Conservation (phyloP, 2,329 filamentous ascomycete species). For the Hypomyces perniciosus region DNA sequence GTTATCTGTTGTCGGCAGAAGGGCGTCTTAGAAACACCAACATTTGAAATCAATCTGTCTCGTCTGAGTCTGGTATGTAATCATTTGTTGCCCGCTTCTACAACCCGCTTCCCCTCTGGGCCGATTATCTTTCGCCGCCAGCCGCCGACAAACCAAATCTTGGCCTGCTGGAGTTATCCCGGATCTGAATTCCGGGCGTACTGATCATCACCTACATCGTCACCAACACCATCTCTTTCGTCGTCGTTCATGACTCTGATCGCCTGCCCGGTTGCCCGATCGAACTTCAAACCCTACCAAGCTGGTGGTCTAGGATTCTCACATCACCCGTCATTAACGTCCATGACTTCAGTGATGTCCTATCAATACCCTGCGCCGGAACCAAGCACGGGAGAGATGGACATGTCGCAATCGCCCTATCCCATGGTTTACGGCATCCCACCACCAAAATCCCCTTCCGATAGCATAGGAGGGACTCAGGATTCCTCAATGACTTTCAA, state of each 20-base stretch:
- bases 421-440: slow-evolving; percentile 25
- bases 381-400: slow-evolving; percentile 36
- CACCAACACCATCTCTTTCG: slow-evolving; percentile 6
- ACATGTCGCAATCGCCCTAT: slow-evolving; percentile 34
- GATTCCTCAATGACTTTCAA: slow-evolving; percentile 27
- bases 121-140: slow-evolving; percentile 11
- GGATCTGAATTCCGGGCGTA: background rate
- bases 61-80: slow-evolving; percentile 6
- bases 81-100: slow-evolving; percentile 4
- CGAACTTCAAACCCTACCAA: slow-evolving; percentile 27
- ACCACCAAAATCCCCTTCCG: slow-evolving; percentile 21
- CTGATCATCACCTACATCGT: slow-evolving; percentile 1
- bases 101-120: slow-evolving; percentile 5
- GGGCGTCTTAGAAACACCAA: background rate
- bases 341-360: slow-evolving; percentile 31
- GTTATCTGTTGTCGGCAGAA: background rate
- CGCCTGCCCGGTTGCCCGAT: slow-evolving; percentile 25
- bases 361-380: slow-evolving; percentile 42
- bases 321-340: background rate
- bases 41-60: slow-evolving; percentile 1
- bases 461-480: slow-evolving; percentile 26
- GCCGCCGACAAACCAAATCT: background rate
- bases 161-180: background rate
- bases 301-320: slow-evolving; percentile 16
- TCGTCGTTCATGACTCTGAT: slow-evolving; percentile 31